These are phyloP conservation scores for Cajanus cajan DNA, from an alignment of 306 rosid genomes.

Conservation along the genomic window DNA sequence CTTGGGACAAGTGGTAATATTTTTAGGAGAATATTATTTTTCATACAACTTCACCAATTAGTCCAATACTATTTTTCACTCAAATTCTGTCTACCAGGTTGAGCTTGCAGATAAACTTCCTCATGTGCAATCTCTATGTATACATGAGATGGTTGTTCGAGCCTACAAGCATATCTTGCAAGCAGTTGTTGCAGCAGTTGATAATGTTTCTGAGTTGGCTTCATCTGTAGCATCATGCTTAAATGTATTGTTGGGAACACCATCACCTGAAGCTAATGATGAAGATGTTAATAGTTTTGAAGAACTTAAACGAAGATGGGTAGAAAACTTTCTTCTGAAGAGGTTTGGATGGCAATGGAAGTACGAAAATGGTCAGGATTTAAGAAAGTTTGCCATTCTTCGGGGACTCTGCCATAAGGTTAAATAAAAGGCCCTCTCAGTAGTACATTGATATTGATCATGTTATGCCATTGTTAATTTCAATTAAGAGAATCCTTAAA, in stretches of 20 bases:
- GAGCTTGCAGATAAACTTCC: slow-evolving; percentile 98
- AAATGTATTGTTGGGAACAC: slow-evolving; percentile 78
- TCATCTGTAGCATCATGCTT: slow-evolving; percentile 81
- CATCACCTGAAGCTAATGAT: slow-evolving; percentile 53
- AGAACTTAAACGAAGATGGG: slow-evolving; percentile 86
- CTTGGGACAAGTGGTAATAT: slow-evolving; percentile 81
- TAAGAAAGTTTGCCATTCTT: slow-evolving; percentile 85
- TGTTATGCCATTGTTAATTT: slow-evolving; percentile 13
- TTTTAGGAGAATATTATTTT: not conserved
- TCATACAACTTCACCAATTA: not conserved
- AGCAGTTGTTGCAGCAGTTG: slow-evolving; percentile 87
- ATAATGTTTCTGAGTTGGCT: slow-evolving; percentile 75
- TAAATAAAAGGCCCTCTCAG: slow-evolving; percentile 14
- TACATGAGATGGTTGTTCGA: slow-evolving; percentile 94
- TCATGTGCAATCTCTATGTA: slow-evolving; percentile 91
- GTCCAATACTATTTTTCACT: slow-evolving; percentile 10
- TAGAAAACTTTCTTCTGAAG: slow-evolving; percentile 76
- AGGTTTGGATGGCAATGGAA: slow-evolving; percentile 92
- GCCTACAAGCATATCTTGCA: slow-evolving; percentile 93
- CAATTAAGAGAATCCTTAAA: slow-evolving; percentile 30
- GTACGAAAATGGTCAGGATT: slow-evolving; percentile 57
- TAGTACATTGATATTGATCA: not conserved
- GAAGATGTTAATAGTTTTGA: slow-evolving; percentile 48
- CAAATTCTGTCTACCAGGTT: slow-evolving; percentile 53
- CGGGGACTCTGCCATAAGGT: slow-evolving; percentile 98